These are phyloP conservation scores for Neopestalotiopsis sp. DNA, from an alignment of 2,329 filamentous ascomycete genomes.

Conservation along the genomic window DNA sequence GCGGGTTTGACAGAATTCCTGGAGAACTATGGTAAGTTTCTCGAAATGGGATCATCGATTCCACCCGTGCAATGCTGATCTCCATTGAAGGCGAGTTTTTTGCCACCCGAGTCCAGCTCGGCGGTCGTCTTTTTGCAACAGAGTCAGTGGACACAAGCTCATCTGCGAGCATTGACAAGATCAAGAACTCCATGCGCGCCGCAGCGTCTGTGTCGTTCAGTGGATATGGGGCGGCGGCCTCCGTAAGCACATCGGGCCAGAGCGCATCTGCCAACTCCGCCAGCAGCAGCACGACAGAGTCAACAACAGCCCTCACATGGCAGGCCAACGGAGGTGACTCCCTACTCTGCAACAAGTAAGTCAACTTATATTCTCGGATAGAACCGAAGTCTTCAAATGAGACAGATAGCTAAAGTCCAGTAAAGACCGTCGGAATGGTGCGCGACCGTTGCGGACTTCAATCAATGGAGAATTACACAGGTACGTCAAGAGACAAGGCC, in stretches of 20 bases:
- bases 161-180: not conserved
- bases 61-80: not conserved
- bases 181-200: constrained; percentile 5
- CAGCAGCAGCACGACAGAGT: not conserved
- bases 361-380: not conserved
- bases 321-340: constrained; percentile 15
- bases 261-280: not conserved
- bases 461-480: constrained; percentile 6
- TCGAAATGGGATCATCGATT: not conserved
- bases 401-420: not conserved
- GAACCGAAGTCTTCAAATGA: not conserved
- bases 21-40: not conserved
- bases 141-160: not conserved
- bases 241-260: not conserved
- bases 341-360: constrained; percentile 7
- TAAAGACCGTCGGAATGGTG: not conserved
- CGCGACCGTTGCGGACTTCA: not conserved
- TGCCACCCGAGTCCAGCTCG: not conserved
- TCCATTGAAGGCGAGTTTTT: constrained; percentile 4
- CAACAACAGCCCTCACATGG: not conserved
- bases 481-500: not conserved
- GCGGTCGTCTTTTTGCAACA: not conserved
- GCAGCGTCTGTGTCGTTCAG: constrained; percentile 7
- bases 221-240: not conserved
- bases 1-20: not conserved